These are phyloP conservation scores for Voacanga thouarsii DNA, from an alignment of 257 asterid genomes.

Conservation along the genomic window DNA sequence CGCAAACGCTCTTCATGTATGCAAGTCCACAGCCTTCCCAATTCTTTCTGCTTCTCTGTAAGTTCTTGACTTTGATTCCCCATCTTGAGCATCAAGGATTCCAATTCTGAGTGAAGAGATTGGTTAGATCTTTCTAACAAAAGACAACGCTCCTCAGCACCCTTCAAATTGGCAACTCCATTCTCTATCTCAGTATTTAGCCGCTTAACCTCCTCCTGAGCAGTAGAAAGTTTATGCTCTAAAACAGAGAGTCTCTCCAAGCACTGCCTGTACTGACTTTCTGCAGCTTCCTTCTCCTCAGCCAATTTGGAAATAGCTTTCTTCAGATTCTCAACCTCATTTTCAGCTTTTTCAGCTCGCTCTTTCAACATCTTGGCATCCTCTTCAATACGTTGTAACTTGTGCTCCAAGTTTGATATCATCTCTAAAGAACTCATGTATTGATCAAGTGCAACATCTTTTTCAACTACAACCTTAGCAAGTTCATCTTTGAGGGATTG, in stretches of 20 bases:
- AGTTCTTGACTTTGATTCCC: conserved; percentile 79
- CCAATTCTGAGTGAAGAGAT: conserved; percentile 81
- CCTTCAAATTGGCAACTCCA: conserved; percentile 63
- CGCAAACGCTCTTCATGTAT: conserved; percentile 87
- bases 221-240: conserved; percentile 54
- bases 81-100: conserved; percentile 66
- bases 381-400: conserved; percentile 58
- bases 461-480: conserved; percentile 49
- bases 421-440: conserved; percentile 65
- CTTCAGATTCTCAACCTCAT: conserved; percentile 64
- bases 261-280: conserved; percentile 57
- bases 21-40: conserved; percentile 80
- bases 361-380: conserved; percentile 51
- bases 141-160: conserved; percentile 68
- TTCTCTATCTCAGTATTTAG: conserved; percentile 59
- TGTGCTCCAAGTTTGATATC: conserved; percentile 77
- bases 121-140: conserved; percentile 66
- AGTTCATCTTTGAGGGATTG: conserved; percentile 49
- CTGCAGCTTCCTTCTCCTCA: conserved; percentile 69
- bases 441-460: conserved; percentile 72
- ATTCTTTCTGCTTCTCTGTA: conserved; percentile 82
- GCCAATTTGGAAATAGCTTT: conserved; percentile 51
- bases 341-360: conserved; percentile 78
- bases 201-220: conserved; percentile 59
- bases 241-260: conserved; percentile 56